phyloP scores from a whole-genome alignment of 2,329 filamentous ascomycete genomes.

The Clonostachys chloroleuca region DNA sequence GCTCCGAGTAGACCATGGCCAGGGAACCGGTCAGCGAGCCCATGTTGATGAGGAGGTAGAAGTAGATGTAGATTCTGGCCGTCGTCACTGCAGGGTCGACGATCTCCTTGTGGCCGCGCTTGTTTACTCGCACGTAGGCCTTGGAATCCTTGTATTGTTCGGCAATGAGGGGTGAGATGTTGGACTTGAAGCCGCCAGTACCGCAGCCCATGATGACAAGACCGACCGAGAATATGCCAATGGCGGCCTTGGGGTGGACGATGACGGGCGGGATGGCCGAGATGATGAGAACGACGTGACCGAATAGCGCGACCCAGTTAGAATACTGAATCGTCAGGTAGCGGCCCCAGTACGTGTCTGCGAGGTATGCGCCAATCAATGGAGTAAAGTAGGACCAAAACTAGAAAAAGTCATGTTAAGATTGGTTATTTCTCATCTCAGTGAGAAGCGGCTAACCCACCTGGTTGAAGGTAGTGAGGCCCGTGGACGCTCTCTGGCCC shows the following conservation, averaged over 20 bases:
- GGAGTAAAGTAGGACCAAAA: too few species aligned
- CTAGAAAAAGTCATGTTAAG: not conserved
- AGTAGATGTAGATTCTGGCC: constrained; percentile 64
- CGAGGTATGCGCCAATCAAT: constrained; percentile 41
- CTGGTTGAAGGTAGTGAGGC: constrained; percentile 46
- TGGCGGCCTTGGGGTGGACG: constrained; percentile 46
- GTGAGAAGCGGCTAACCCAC: constrained; percentile 56
- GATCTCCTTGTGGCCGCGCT: constrained; percentile 59
- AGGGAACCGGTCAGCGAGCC: constrained; percentile 57
- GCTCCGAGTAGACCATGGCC: constrained; percentile 68
- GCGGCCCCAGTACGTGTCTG: constrained; percentile 68
- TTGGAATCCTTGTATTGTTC: constrained; percentile 62
- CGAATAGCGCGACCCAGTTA: constrained; percentile 59
- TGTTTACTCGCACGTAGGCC: constrained; percentile 51
- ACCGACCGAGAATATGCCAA: constrained; percentile 68
- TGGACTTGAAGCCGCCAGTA: constrained; percentile 78
- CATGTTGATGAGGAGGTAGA: constrained; percentile 56
- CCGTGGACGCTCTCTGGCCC: constrained; percentile 50
- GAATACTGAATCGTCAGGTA: constrained; percentile 70
- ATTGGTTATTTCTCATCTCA: constrained; percentile 37
- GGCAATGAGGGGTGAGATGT: constrained; percentile 68
- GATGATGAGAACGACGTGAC: constrained; percentile 61
- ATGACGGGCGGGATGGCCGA: constrained; percentile 63
- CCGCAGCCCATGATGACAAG: constrained; percentile 51
- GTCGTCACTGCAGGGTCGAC: constrained; percentile 66